Evolutionary conservation across 2,329 filamentous ascomycete genomes (phyloP), one percentile per base, ranked within the genome.

Genomic region (Fusarium phyllophilum): DNA sequence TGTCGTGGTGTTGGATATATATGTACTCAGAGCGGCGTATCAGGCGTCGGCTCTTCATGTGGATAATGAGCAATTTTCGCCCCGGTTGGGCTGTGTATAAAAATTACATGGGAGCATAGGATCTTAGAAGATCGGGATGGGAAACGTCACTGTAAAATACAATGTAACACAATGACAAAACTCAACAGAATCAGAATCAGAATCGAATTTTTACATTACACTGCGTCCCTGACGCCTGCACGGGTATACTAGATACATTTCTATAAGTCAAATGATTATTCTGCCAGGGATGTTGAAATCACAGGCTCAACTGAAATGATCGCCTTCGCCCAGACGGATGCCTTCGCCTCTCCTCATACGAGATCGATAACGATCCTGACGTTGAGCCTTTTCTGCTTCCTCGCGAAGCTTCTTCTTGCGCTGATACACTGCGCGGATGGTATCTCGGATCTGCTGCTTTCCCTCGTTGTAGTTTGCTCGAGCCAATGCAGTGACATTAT

Each of bases 381-480:
- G 81, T 51, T 81, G 80, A 7, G 74, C 79, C 11, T 76, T 79
- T 77, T 90, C 88, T 24, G 80, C 83, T 69, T 90, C 86, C 78
- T 92, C 83, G 22, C 95, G 86, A 67, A 85, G 78, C 80, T 87
- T 89, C 85, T 92, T 96, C 87, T 97, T 97, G 70, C 96, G 88
- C 86, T 98, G 94, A 82, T 97, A 99, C 4, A 99, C 94, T 8
- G 95, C 96, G 58, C 92, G 86, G 1, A 99, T 91, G 5, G 94
- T 94, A 29, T 90, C 87, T 73, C 90, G 91, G 26, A 96, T 94
- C 82, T 93, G 91, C 64, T 94, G 93, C 56, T 89, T 89, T 2
- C 96, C 95, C 80, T 97, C 94, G 11, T 89, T 87, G 76, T 94
- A 99, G 82, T 99, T 99, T 17, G 94, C 94, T 62, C 90, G 88